Conservation (phyloP, 2,329 filamentous ascomycete species). For the Cyanodermella asteris region DNA sequence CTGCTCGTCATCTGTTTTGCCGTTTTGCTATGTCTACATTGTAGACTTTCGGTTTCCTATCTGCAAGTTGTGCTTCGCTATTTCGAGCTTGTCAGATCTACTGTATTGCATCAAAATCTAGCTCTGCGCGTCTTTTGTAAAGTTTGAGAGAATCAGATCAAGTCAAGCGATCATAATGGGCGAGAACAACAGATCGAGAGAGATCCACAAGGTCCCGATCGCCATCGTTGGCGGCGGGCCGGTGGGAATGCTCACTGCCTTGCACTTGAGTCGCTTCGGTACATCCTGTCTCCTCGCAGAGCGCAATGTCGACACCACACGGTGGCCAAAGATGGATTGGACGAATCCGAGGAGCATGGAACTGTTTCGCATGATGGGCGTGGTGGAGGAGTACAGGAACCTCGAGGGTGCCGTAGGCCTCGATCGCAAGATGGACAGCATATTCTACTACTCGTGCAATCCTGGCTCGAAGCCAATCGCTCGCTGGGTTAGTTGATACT, state of each 20-base stretch:
- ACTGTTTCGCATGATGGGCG: slow-evolving; percentile 13
- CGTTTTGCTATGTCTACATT: too few relatives aligned
- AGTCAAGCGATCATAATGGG: too few relatives aligned
- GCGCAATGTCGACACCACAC: slow-evolving; percentile 14
- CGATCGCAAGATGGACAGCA: too few relatives aligned
- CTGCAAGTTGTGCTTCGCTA: too few relatives aligned
- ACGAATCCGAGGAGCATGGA: slow-evolving; percentile 20
- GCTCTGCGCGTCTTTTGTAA: too few relatives aligned
- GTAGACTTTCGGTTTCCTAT: too few relatives aligned
- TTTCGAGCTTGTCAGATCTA: too few relatives aligned
- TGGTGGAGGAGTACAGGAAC: slow-evolving; percentile 11
- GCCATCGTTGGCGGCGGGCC: slow-evolving; percentile 20
- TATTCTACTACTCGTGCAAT: background rate
- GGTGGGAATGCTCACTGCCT: slow-evolving; percentile 18
- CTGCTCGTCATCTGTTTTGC: too few relatives aligned
- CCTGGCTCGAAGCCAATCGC: background rate
- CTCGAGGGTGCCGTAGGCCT: slow-evolving; percentile 5
- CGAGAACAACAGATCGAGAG: too few relatives aligned
- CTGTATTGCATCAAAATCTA: too few relatives aligned
- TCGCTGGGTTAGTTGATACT: background rate
- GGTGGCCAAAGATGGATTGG: slow-evolving; percentile 18
- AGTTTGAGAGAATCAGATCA: too few relatives aligned
- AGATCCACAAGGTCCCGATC: too few relatives aligned
- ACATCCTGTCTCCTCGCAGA: slow-evolving; percentile 18
- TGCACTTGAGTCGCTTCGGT: slow-evolving; percentile 15